Conservation (phyloP, 495 filamentous ascomycete species). For the Podospora comata region DNA sequence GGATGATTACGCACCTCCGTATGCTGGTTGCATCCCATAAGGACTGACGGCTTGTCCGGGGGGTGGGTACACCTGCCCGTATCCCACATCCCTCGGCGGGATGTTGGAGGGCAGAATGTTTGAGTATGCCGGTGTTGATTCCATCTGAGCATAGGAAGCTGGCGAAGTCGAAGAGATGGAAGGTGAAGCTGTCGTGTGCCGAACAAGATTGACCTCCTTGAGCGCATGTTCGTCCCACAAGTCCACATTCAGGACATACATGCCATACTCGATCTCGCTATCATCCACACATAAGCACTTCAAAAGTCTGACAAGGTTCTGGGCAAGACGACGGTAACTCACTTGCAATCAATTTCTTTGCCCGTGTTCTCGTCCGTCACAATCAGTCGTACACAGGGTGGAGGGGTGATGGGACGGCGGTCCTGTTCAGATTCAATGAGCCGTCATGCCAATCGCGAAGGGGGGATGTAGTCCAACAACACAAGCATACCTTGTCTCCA, state of each 20-base stretch:
- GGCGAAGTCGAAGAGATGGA: slow-evolving; percentile 75
- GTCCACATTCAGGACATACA: slow-evolving; percentile 91
- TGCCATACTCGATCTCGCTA: slow-evolving; percentile 70
- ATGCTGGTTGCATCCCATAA: slow-evolving; percentile 28
- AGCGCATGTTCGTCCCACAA: slow-evolving; percentile 80
- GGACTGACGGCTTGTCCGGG: slow-evolving; percentile 23
- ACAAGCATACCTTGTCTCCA: slow-evolving; percentile 78
- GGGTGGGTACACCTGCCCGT: slow-evolving; percentile 27
- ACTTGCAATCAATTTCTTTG: slow-evolving; percentile 89
- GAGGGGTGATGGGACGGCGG: slow-evolving; percentile 91
- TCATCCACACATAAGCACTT: not conserved
- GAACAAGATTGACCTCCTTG: slow-evolving; percentile 92
- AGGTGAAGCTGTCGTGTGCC: slow-evolving; percentile 79
- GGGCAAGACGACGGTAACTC: slow-evolving; percentile 33
- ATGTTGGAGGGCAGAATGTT: slow-evolving; percentile 35
- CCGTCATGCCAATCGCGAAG: slow-evolving; percentile 6
- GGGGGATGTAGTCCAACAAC: not conserved
- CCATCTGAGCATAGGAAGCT: slow-evolving; percentile 35
- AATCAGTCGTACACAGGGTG: slow-evolving; percentile 83
- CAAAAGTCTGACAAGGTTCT: slow-evolving; percentile 13
- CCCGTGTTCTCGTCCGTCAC: slow-evolving; percentile 75
- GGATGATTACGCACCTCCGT: slow-evolving; percentile 15
- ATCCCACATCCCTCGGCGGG: slow-evolving; percentile 24
- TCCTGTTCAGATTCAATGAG: slow-evolving; percentile 54
- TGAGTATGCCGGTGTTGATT: slow-evolving; percentile 34